Base-by-base conservation (phyloP, 2,329 filamentous ascomycete genomes). In the Ophiosphaerella narmari region DNA sequence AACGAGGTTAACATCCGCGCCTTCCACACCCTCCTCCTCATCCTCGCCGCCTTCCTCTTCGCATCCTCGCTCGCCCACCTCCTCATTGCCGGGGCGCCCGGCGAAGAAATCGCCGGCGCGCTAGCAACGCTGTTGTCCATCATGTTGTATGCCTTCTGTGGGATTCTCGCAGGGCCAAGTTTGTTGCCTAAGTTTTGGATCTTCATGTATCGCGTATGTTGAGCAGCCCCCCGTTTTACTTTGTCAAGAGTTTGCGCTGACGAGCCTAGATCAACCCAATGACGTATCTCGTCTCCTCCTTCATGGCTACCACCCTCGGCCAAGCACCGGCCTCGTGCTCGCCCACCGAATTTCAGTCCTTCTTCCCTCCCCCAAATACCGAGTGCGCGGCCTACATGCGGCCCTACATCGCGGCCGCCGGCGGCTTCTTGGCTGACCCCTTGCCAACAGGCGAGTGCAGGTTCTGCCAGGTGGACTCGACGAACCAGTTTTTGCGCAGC, bases 111-210 rank as follows among this genome's bases (percentile, higher is more conserved):
- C 0, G 88, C 86, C 7, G 82, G 81, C 9, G 83, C 81, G 34
- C 82, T 88, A 53, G 85, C 78, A 0, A 66, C 63, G 0, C 73
- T 90, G 1, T 82, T 90, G 55, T 84, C 74, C 45, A 77, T 80
- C 32, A 80, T 82, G 69, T 75, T 57, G 70, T 65, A 67, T n/a
- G 54, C 64, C 4, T 68, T 67, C 45, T 63, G 76, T 50, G 79
- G 86, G 62, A 86, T 90, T 5, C 75, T 90, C 38, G 82, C 86
- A 48, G 71, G 79, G 0, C 82, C 85, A 0, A 52, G 68, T 2
- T 77, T 78, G 0, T 76, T 91, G 1, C 87, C 88, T 0, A 77
- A 82, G 0, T 91, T 91, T 75, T 91, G 88, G 88, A 86, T 85
- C 58, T 91, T 89, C 75, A 90, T 91, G 87, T 88, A 90, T 69